phyloP scores from a whole-genome alignment of 805 yeast species.

The Kluyveromyces wickerhamii region DNA sequence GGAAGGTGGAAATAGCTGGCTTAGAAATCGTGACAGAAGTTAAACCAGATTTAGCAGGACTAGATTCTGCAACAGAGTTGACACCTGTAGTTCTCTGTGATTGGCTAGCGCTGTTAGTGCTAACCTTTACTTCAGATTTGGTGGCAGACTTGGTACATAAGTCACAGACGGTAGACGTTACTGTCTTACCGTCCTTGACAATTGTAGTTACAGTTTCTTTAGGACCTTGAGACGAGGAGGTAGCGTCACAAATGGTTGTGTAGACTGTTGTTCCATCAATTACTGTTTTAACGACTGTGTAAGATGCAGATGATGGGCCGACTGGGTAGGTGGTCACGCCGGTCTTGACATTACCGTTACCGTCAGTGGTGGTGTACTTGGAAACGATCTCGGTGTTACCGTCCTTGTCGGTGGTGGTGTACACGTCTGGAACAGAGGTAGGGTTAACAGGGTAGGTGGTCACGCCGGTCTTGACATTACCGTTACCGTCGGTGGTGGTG shows the following conservation, averaged over 20 bases:
- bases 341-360: not conserved
- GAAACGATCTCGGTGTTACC: not conserved
- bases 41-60: not conserved
- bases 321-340: conserved; percentile 4
- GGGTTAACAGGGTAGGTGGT: not conserved
- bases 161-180: not conserved
- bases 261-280: not conserved
- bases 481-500: conserved; percentile 2
- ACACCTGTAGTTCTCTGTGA: not conserved
- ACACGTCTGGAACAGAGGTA: not conserved
- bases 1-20: not conserved
- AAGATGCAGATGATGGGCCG: not conserved
- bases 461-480: not conserved
- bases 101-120: no score
- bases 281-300: not conserved
- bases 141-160: not conserved
- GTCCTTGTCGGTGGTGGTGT: not conserved
- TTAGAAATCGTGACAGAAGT: not conserved
- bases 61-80: not conserved
- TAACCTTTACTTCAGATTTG: no score
- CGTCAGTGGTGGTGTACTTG: conserved; percentile 2
- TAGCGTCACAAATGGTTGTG: not conserved
- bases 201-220: not conserved
- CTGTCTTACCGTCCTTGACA: not conserved
- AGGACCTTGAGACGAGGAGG: not conserved